These are phyloP conservation scores for Punctularia strigosozonata DNA, from an alignment of 768 basidiomycete genomes.

Conservation along the genomic window DNA sequence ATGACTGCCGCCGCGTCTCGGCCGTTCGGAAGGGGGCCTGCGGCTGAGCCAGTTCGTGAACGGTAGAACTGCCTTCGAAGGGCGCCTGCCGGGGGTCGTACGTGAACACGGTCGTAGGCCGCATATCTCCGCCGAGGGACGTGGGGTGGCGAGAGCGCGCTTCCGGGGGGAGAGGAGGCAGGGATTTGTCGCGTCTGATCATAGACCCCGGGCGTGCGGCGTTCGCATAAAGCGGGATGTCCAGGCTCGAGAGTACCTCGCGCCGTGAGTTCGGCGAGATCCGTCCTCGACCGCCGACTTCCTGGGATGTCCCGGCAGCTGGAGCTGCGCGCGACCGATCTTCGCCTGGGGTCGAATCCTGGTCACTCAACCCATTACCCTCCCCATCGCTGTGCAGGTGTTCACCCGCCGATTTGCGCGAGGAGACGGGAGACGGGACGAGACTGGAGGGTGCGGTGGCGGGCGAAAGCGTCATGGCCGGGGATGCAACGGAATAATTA, in stretches of 20 bases:
- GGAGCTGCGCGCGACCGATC: conserved; percentile 20
- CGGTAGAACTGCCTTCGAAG: conserved; percentile 7
- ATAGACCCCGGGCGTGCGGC: too few species aligned
- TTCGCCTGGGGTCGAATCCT: conserved; percentile 28
- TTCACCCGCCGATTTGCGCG: conserved; percentile 48
- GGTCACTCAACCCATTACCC: conserved; percentile 26
- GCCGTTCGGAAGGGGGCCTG: conserved; percentile 47
- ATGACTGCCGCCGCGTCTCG: conserved; percentile 65
- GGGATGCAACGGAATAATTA: conserved; percentile 39
- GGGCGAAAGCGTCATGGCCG: conserved; percentile 63
- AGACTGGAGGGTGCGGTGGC: conserved; percentile 67
- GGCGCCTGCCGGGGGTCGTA: not conserved
- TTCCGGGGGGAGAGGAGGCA: not conserved
- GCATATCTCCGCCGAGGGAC: conserved; percentile 9
- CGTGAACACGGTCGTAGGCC: conserved; percentile 13
- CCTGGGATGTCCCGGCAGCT: conserved; percentile 12
- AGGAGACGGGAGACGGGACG: conserved; percentile 66
- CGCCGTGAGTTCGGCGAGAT: conserved; percentile 13
- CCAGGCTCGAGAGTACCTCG: not conserved
- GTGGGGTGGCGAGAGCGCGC: too few species aligned
- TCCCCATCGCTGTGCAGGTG: conserved; percentile 35
- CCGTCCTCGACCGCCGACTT: conserved; percentile 13
- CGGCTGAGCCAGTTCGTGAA: conserved; percentile 42
- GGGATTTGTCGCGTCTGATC: not conserved
- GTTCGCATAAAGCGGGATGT: too few species aligned